Conservation (phyloP, 192 early-diverging fungal genomes). For the Funneliformis mosseae region DNA sequence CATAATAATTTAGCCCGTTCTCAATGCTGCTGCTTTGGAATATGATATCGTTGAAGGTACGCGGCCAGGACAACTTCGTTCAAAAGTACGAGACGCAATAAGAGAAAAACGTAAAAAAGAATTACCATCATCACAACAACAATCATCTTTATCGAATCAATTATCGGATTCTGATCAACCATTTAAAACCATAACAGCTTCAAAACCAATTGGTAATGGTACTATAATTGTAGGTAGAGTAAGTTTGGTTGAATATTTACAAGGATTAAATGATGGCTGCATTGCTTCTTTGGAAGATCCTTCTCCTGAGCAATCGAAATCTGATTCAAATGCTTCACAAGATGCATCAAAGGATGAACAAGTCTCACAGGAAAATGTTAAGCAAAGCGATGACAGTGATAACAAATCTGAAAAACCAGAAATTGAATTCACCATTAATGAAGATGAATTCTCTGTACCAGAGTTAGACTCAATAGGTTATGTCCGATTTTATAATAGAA, state of each 20-base stretch:
- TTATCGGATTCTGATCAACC: background rate
- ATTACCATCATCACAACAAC: conserved; percentile 29
- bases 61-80: conserved; percentile 41
- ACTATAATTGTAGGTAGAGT: conserved; percentile 44
- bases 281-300: conserved; percentile 41
- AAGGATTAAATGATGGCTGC: conserved; percentile 48
- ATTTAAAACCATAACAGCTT: conserved; percentile 1
- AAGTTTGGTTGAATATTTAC: conserved; percentile 40
- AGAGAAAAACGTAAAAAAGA: conserved; percentile 40
- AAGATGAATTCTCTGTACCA: conserved; percentile 45
- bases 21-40: conserved; percentile 49
- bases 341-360: background rate
- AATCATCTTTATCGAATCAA: background rate
- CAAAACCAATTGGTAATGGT: conserved; percentile 38
- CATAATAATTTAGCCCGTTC: conserved; percentile 40
- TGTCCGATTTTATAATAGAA: conserved; percentile 40
- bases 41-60: conserved; percentile 46
- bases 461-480: conserved; percentile 40
- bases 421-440: conserved; percentile 33
- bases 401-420: conserved; percentile 23
- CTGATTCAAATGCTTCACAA: conserved; percentile 11
- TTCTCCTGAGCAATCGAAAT: conserved; percentile 17
- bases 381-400: background rate
- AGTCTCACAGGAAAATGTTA: no score
- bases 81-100: conserved; percentile 46